Percentiles rank a stretch among this genome's conserved stretches.
Conservation (phyloP, 306 rosid genomes). For the Inga oerstediana region DNA sequence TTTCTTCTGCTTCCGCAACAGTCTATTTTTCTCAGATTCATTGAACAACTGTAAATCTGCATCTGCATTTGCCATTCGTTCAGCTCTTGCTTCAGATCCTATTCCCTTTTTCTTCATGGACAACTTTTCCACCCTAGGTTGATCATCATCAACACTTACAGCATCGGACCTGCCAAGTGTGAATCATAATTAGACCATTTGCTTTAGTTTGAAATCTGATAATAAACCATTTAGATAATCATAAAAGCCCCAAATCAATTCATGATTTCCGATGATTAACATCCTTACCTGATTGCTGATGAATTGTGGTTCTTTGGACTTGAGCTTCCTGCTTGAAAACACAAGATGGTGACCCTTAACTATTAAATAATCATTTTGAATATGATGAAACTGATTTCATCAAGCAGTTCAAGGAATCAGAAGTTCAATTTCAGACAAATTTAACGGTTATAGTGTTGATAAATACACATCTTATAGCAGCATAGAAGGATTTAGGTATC, state of each 20-base stretch:
- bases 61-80: conserved; percentile 76
- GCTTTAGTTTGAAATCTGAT: conserved; percentile 3
- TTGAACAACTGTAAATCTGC: conserved; percentile 76
- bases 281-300: conserved; percentile 57
- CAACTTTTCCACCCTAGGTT: conserved; percentile 65
- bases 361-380: conserved; percentile 7
- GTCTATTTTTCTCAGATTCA: conserved; percentile 84
- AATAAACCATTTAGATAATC: conserved; percentile 7
- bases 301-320: conserved; percentile 43
- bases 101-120: conserved; percentile 80
- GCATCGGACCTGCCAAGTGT: conserved; percentile 52
- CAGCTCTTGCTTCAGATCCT: conserved; percentile 89
- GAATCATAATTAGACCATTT: conserved; percentile 23
- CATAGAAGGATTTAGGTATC: background rate
- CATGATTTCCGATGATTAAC: conserved; percentile 44
- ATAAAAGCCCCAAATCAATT: conserved; percentile 8
- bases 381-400: conserved; percentile 1
- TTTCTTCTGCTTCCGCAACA: conserved; percentile 83
- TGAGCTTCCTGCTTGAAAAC: conserved; percentile 66
- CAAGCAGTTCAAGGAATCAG: conserved; percentile 27
- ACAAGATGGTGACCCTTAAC: conserved; percentile 32
- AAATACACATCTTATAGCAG: conserved; percentile 15
- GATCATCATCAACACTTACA: conserved; percentile 56
- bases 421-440: conserved; percentile 12
- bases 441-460: conserved; percentile 26